These are phyloP conservation scores for Elaphomyces granulatus DNA, from an alignment of 495 filamentous ascomycete genomes.

Conservation along the genomic window DNA sequence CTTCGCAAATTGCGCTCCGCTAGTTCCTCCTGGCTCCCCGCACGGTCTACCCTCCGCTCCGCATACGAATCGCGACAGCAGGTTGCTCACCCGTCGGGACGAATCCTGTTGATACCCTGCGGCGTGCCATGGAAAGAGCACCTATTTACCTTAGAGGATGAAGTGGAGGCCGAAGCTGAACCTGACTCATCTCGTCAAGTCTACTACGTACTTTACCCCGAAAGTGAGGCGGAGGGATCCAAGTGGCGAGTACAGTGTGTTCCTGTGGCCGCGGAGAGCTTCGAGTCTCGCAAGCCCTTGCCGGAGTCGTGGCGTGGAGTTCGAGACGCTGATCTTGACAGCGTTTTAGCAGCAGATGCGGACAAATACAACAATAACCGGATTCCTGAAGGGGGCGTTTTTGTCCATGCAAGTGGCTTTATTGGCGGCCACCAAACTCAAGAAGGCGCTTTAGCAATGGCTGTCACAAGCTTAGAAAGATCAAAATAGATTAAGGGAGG, in stretches of 20 bases:
- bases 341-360: slow-evolving; percentile 49
- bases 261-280: slow-evolving; percentile 62
- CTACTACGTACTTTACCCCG: slow-evolving; percentile 82
- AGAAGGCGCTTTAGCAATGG: slow-evolving; percentile 82
- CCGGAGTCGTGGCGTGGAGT: slow-evolving; percentile 86
- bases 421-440: slow-evolving; percentile 88
- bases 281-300: slow-evolving; percentile 76
- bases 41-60: slow-evolving; percentile 56
- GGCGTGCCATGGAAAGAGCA: slow-evolving; percentile 92
- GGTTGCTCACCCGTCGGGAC: slow-evolving; percentile 54
- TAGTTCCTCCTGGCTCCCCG: slow-evolving; percentile 59
- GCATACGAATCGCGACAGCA: slow-evolving; percentile 49
- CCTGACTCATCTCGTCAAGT: slow-evolving; percentile 35
- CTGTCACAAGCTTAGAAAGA: slow-evolving; percentile 52
- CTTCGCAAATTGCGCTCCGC: slow-evolving; percentile 52
- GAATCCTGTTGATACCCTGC: slow-evolving; percentile 58
- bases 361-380: slow-evolving; percentile 25
- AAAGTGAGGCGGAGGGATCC: slow-evolving; percentile 48
- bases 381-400: slow-evolving; percentile 55
- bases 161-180: slow-evolving; percentile 26
- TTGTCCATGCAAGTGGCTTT: slow-evolving; percentile 89
- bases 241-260: slow-evolving; percentile 94
- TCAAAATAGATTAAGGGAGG: no score
- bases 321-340: slow-evolving; percentile 68
- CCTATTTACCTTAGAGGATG: slow-evolving; percentile 71